Conservation (phyloP, 805 yeast species). For the Groenewaldozyma salmanticensis region DNA sequence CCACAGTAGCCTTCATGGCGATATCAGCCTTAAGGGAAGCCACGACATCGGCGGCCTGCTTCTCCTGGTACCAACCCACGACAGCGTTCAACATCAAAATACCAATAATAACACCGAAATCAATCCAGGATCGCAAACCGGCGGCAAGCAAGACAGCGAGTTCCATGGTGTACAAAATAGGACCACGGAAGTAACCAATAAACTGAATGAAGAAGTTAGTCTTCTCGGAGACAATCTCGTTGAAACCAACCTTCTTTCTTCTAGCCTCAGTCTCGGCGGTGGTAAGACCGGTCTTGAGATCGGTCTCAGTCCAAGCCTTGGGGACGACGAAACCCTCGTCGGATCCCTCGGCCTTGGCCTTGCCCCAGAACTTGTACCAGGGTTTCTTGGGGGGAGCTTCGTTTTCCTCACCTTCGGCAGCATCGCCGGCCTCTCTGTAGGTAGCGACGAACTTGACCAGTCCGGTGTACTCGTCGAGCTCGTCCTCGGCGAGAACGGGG, state of each 20-base stretch:
- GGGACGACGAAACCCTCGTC: constrained; percentile 41
- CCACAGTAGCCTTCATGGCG: constrained; percentile 79
- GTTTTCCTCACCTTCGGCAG: constrained; percentile 42
- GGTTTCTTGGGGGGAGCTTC: constrained; percentile 55
- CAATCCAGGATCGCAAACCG: constrained; percentile 96
- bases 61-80: constrained; percentile 96
- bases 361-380: constrained; percentile 47
- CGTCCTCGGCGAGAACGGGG: constrained; percentile 38
- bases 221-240: constrained; percentile 82
- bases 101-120: constrained; percentile 95
- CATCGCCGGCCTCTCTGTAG: constrained; percentile 31
- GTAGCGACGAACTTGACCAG: constrained; percentile 28
- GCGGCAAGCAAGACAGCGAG: constrained; percentile 91
- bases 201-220: constrained; percentile 74
- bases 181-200: constrained; percentile 82
- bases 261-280: constrained; percentile 68
- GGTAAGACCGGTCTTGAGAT: constrained; percentile 66
- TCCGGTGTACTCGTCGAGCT: constrained; percentile 29
- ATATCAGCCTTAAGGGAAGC: constrained; percentile 91
- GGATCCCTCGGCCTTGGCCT: constrained; percentile 33
- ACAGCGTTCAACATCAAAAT: constrained; percentile 76
- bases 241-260: constrained; percentile 82
- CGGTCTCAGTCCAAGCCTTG: constrained; percentile 73
- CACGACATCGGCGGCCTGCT: constrained; percentile 96
- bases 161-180: constrained; percentile 94